Conservation (phyloP, 306 rosid genomes). For the Benincasa hispida region DNA sequence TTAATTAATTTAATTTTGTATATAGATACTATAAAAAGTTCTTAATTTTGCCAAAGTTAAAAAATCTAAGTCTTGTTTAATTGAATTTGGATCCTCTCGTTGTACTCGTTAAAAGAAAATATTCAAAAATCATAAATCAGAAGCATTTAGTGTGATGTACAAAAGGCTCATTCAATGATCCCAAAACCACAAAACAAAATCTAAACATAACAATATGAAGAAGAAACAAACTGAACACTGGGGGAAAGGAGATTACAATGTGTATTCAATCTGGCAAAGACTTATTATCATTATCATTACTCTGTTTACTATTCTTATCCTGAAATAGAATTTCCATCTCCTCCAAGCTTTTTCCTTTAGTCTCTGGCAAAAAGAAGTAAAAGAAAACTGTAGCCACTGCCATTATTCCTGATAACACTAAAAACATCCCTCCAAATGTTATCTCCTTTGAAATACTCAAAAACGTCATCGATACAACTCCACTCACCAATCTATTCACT, state of each 20-base stretch:
- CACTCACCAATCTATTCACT: slow-evolving; percentile 66
- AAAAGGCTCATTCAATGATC: no score
- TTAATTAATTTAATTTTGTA: no score
- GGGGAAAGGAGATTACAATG: neutral
- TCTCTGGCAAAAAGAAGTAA: slow-evolving; percentile 53
- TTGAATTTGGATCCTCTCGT: no score
- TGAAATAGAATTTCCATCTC: slow-evolving; percentile 52
- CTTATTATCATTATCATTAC: neutral
- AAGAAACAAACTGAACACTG: neutral
- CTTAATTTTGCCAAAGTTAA: no score
- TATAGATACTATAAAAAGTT: no score
- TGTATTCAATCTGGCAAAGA: neutral
- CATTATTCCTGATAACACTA: slow-evolving; percentile 44
- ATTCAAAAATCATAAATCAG: no score
- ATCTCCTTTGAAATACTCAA: slow-evolving; percentile 40
- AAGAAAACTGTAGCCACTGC: slow-evolving; percentile 43
- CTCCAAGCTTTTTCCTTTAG: slow-evolving; percentile 72
- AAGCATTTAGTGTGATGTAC: no score
- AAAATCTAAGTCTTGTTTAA: no score
- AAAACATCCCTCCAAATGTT: slow-evolving; percentile 59
- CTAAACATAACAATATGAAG: neutral
- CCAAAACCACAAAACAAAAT: neutral
- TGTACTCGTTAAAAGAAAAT: no score
- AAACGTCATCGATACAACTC: slow-evolving; percentile 56
- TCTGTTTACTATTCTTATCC: slow-evolving; percentile 7